Evolutionary conservation across 495 filamentous ascomycete genomes (phyloP), one percentile per base, ranked within the genome.

Genomic region (Tuber calosporum): DNA sequence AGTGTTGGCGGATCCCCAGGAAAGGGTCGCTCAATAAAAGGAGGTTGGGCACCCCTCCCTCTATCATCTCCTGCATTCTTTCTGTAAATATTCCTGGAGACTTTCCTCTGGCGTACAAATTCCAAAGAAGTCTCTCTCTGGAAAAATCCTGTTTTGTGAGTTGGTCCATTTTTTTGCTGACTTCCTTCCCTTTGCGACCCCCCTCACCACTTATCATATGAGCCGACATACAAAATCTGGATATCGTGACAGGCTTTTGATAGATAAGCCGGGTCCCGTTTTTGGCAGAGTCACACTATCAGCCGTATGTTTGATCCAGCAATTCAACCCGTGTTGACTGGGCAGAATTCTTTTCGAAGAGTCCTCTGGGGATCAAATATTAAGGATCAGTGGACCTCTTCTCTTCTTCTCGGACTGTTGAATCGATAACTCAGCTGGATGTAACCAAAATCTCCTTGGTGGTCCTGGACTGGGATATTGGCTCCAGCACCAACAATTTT

Each of bases 11-110:
- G 67, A 43, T 53, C 73, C 67, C 20, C 72, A 75, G 68, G 70
- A 76, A 78, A 67, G 70, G 68, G 74, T 77, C 34, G 26, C 17
- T 62, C 70, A 70, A 78, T 78, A 78, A 78, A 77, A 77, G 76
- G 76, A 77, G 76, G 74, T 68, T 77, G 74, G 58, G 13, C 74
- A 70, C 76, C 75, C 37, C 72, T 69, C 70, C 53, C 68, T 75
- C 66, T n/a, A 17, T 62, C 53, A 34, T n/a, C 53, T 26, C 53
- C 53, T 26, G 26, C 26, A 11, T 34, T 15, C n/a, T 30, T 62
- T 62, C 26, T 15, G 3, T 11, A 17, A 62, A 34, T 62, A n/a
- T 34, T 62, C 26, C 26, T 34, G 6, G 4, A 62, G 26, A 62
- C 26, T 62, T 30, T 62, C n/a, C 53, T 62, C 53, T 0, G 13